Conservation (phyloP, 169 alveolate genomes). For the Sarcocystis neurona region DNA sequence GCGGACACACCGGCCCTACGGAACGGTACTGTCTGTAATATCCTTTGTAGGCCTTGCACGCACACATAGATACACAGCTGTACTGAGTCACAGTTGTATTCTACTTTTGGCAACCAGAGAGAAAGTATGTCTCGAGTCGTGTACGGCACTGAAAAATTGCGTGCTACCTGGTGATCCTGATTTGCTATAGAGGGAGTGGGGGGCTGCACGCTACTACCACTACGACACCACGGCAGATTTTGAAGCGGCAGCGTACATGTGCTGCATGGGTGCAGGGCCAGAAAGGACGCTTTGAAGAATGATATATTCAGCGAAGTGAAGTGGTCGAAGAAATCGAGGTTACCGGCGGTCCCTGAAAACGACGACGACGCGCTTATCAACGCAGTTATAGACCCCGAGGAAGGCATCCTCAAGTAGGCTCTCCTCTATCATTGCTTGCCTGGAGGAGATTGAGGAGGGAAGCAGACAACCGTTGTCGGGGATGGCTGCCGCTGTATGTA, state of each 20-base stretch:
- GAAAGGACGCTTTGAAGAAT: not conserved
- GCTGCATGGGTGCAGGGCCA: not conserved
- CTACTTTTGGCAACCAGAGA: too few species aligned
- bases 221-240: not conserved
- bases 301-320: not conserved
- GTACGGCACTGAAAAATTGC: too few species aligned
- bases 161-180: too few species aligned
- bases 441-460: not conserved
- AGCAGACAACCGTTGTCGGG: not conserved
- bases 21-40: too few species aligned
- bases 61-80: too few species aligned
- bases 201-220: not conserved
- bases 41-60: too few species aligned
- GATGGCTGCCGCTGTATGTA: not conserved
- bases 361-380: slow-evolving; percentile 29
- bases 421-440: too few species aligned
- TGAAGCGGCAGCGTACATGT: not conserved
- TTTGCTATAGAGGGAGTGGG: too few species aligned
- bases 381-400: not conserved
- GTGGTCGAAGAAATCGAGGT: not conserved
- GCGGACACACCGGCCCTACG: too few species aligned
- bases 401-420: slow-evolving; percentile 21
- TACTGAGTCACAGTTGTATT: too few species aligned
- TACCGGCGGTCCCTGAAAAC: not conserved
- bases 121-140: not conserved